A percentile compares a stretch with the other conserved stretches of the same genome.
These are phyloP conservation scores for Jackrogersella minutella DNA, from an alignment of 495 filamentous ascomycete species.

Conservation along the genomic window DNA sequence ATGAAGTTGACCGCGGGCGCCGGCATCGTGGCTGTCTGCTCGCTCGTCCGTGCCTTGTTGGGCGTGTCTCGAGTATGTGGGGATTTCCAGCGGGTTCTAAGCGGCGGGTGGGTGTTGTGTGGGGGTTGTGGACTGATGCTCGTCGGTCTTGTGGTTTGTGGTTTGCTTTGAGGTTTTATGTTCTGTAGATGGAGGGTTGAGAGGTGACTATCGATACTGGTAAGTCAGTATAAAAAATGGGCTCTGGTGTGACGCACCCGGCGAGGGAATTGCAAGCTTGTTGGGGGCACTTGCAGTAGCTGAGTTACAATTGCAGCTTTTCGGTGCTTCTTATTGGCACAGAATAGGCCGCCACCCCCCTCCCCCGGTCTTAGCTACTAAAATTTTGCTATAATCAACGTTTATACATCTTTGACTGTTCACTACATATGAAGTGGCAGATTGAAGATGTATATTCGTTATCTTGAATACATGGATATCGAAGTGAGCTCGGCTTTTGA, in stretches of 20 bases:
- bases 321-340: constrained; percentile 6
- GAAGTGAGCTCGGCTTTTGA: too few relatives aligned
- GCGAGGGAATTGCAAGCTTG: constrained; percentile 24
- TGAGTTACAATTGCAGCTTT: background rate
- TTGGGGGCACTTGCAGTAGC: constrained; percentile 15
- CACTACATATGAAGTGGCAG: too few relatives aligned
- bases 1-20: constrained; percentile 79
- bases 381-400: background rate
- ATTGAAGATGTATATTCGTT: too few relatives aligned
- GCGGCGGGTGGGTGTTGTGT: too few relatives aligned
- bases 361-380: background rate
- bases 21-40: constrained; percentile 18
- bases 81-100: background rate
- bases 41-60: background rate
- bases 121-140: too few relatives aligned
- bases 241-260: constrained; percentile 35
- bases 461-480: too few relatives aligned
- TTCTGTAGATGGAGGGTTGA: too few relatives aligned
- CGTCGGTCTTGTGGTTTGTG: too few relatives aligned
- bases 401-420: background rate
- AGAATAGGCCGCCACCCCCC: background rate
- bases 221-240: too few relatives aligned
- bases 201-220: too few relatives aligned
- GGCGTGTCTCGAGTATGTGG: background rate
- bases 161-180: too few relatives aligned